Evolutionary conservation across 2,329 filamentous ascomycete species (phyloP).

Genomic region (Aspergillus sergii): DNA sequence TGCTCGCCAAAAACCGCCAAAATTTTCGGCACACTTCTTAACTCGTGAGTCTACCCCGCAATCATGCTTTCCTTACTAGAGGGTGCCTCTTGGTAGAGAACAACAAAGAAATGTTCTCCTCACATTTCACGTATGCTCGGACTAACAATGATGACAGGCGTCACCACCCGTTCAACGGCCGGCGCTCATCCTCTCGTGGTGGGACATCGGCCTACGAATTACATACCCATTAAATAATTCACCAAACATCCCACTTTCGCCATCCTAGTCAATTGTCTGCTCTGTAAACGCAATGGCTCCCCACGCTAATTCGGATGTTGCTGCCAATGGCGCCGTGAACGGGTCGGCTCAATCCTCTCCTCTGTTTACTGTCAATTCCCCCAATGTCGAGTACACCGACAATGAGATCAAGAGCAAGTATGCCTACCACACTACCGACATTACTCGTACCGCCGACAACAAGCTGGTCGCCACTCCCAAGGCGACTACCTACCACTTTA

Average conservation of each 20-base stretch:
- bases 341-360: conserved; percentile 51
- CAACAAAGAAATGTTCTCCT: conserved; percentile 3
- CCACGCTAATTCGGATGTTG: conserved; percentile 71
- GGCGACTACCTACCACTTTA: conserved; percentile 94
- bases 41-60: conserved; percentile 70
- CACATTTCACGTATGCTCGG: not conserved
- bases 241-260: conserved; percentile 53
- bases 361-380: conserved; percentile 85
- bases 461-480: conserved; percentile 82
- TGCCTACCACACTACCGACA: conserved; percentile 90
- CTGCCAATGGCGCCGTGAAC: conserved; percentile 57
- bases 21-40: conserved; percentile 98
- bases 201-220: conserved; percentile 67
- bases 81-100: not conserved
- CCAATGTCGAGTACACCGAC: conserved; percentile 90
- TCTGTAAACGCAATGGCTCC: conserved; percentile 74
- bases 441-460: conserved; percentile 71
- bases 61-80: not conserved
- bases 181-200: conserved; percentile 86
- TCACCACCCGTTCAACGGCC: conserved; percentile 96
- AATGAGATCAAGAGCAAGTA: conserved; percentile 89
- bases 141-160: conserved; percentile 57
- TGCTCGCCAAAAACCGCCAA: conserved; percentile 73
- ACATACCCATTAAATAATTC: conserved; percentile 47
- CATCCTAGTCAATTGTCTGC: conserved; percentile 39